phyloP scores from a whole-genome alignment of 805 yeast species.

The Lachancea thermotolerans region DNA sequence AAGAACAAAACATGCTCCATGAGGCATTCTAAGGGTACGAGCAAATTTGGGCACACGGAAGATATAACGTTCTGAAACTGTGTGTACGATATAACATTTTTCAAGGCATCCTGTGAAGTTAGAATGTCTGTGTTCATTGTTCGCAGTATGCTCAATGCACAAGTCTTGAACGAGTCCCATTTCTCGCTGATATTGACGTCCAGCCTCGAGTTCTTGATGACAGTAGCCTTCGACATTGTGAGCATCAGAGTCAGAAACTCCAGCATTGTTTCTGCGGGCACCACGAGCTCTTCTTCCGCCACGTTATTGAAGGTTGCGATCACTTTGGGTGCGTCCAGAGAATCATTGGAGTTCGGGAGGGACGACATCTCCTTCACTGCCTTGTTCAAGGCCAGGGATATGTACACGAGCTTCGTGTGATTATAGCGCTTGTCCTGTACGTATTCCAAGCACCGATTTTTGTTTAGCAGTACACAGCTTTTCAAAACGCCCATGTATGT shows the following conservation, averaged over 20 bases:
- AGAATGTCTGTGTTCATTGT: constrained; percentile 40
- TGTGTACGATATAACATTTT: constrained; percentile 19
- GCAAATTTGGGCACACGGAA: constrained; percentile 37
- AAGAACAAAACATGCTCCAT: constrained; percentile 39
- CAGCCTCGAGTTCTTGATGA: constrained; percentile 30
- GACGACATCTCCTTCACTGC: constrained; percentile 12
- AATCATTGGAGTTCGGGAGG: constrained; percentile 10
- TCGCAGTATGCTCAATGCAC: constrained; percentile 42
- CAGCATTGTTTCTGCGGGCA: constrained; percentile 38
- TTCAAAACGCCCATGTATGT: constrained; percentile 38
- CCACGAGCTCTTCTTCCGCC: constrained; percentile 31
- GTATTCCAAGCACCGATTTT: constrained; percentile 35
- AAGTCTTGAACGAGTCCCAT: constrained; percentile 38
- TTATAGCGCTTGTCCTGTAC: constrained; percentile 35
- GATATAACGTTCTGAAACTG: constrained; percentile 32
- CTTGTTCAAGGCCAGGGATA: constrained; percentile 35
- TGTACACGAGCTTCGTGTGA: constrained; percentile 40
- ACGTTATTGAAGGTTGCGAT: constrained; percentile 40
- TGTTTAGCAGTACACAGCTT: constrained; percentile 38
- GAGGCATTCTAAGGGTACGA: constrained; percentile 39
- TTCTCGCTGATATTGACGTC: constrained; percentile 19
- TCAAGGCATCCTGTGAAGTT: constrained; percentile 13
- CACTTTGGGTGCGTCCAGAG: constrained; percentile 11
- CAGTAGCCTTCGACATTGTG: constrained; percentile 35
- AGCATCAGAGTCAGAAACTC: constrained; percentile 45